Evolutionary conservation across 805 yeast species (phyloP), one percentile per base, ranked within the genome.

Genomic region (Ogataea saltuana): DNA sequence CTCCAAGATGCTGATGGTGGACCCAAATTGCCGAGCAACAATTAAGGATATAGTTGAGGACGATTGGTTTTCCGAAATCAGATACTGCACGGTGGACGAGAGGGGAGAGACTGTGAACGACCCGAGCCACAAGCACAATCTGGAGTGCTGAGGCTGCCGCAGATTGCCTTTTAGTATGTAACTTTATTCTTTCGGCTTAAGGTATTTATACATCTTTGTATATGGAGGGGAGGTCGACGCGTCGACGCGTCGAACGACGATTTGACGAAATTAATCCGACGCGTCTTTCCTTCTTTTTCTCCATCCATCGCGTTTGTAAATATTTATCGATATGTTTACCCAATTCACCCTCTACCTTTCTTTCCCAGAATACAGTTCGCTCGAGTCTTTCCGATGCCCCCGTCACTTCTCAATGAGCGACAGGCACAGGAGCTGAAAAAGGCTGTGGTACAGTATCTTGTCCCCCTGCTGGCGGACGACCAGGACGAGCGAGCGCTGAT

Each of bases 1-100:
- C 22, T 81, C 85, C 18, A 72, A 67, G 45, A 84, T 86, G 81
- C 64, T 86, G 20, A 72, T 72, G 39, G 69, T 83, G 12, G 87
- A 85, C 50, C 81, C 85, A 9, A 44, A 45, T 1, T 68, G 73
- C 45, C 74, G 95, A 56, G 87, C 89, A 1, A 75, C 85, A 1
- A 65, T 86, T 58, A 75, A 75, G 22, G 89, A 84, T 23, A 75
- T 86, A 8, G 67, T 81, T 46, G 64, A 68, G 18, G 93, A 86
- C 61, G 84, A 76, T 36, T 86, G 93, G 93, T 81, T 85, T 43
- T 56, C 61, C 22, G 76, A 74, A 22, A 84, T 86, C 46, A 66
- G 71, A 37, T 72, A 75, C 53, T 85, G 93, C 63, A 82, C 90
- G 3, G 57, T 64, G 21, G 73, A 69, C 50, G 60, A 54, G 2